These are phyloP conservation scores for Ampelomyces quisqualis DNA, from an alignment of 2,329 filamentous ascomycete genomes.

Conservation along the genomic window DNA sequence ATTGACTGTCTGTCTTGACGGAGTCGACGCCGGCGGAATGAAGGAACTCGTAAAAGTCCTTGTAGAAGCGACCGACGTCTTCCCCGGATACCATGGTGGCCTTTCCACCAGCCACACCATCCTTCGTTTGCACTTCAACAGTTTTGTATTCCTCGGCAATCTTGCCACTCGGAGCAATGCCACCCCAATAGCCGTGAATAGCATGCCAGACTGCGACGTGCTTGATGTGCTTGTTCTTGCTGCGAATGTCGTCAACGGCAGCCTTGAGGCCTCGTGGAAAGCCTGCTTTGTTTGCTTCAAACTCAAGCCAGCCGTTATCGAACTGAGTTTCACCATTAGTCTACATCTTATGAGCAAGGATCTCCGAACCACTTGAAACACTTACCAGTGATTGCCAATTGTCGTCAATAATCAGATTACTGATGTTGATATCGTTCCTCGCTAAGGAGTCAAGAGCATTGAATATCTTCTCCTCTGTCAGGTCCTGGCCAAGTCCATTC, in stretches of 20 bases:
- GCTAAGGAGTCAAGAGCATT: constrained; percentile 71
- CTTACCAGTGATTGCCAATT: constrained; percentile 64
- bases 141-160: constrained; percentile 81
- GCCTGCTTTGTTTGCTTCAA: constrained; percentile 76
- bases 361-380: neutral
- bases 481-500: constrained; percentile 83
- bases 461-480: constrained; percentile 79
- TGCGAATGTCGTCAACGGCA: constrained; percentile 67
- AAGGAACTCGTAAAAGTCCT: constrained; percentile 89
- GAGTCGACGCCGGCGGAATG: constrained; percentile 72
- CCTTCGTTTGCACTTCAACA: constrained; percentile 56
- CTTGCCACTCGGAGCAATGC: constrained; percentile 71
- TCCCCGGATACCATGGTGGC: constrained; percentile 73
- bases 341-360: constrained; percentile 15
- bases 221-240: constrained; percentile 68
- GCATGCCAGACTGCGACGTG: constrained; percentile 96
- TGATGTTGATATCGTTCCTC: constrained; percentile 71
- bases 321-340: constrained; percentile 51
- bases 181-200: constrained; percentile 67
- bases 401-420: constrained; percentile 91
- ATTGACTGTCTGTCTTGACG: constrained; percentile 93
- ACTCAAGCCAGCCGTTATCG: constrained; percentile 65
- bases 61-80: constrained; percentile 75
- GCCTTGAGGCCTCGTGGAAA: constrained; percentile 80
- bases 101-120: constrained; percentile 60